Base-by-base conservation (phyloP, 2,329 filamentous ascomycete species). In the Alternaria sp. region DNA sequence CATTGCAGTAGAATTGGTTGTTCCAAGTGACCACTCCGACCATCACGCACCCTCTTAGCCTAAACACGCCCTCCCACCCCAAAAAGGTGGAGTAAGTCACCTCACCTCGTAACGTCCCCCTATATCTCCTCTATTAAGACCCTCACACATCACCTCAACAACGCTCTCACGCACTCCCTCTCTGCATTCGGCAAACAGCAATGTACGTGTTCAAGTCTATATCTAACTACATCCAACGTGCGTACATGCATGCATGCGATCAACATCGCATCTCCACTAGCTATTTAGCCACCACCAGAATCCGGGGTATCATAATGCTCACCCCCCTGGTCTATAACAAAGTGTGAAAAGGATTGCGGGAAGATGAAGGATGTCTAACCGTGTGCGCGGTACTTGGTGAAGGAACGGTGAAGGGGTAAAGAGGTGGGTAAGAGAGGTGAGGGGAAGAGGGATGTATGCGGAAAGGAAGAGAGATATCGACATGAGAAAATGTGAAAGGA, bases 281-380 rank as follows among this genome's bases (percentile, higher is more conserved):
- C 50, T 37, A 50, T 59, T 59, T 59, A 55, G 49, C 57, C 47
- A 46, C 37, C 15, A 59, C 57, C 57, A 54, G 37, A 43, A 59
- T 54, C 49, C 25, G 47, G 49, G 49, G 49, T 55, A 54, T 54
- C 37, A 46, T 46, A 47, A 37, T 53, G 30, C 49, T 37, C 49
- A 53, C 49, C 30, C 49, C 55, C 57, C 26, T 54, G 15, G 57
- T 59, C 47, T 45, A 54, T 59, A 54, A 28, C 30, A 46, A 15
- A 23, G 14, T 45, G 41, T 28, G 51, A 37, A 53, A 11, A 5
- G 33, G 2, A 41, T 1, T 4, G 3, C 14, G 30, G 30, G 30
- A 18, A 51, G 25, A 33, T 21, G 45, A 15, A 55, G 20, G 20
- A 30, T 37, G 37, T 18, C 49, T 51, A 23, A 51, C 49, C 49